Evolutionary conservation across 2,329 filamentous ascomycete genomes (phyloP).

Genomic region (Alternaria brassicae): DNA sequence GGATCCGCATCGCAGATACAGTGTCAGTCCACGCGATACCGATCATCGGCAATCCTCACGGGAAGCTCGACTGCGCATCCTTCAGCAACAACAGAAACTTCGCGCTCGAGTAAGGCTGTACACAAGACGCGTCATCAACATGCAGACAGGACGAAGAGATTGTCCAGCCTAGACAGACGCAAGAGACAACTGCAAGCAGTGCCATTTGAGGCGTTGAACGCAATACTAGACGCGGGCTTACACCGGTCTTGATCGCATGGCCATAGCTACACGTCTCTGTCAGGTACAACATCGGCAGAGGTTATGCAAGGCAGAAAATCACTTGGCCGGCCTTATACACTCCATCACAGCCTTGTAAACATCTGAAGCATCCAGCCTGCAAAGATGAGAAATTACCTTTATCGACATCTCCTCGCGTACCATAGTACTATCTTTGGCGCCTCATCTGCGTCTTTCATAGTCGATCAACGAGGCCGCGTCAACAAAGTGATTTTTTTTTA

Average conservation of each 20-base stretch:
- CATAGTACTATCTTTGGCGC: background rate
- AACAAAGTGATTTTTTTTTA: background rate
- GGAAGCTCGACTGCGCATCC: constrained; percentile 10
- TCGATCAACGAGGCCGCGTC: background rate
- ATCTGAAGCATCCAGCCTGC: background rate
- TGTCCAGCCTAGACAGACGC: background rate
- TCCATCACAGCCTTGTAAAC: background rate
- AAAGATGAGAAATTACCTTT: background rate
- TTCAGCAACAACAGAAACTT: background rate
- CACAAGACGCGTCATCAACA: constrained; percentile 12
- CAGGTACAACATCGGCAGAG: constrained; percentile 1
- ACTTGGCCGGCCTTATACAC: constrained; percentile 15
- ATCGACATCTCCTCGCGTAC: background rate
- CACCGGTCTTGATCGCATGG: constrained; percentile 1
- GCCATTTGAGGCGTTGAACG: background rate
- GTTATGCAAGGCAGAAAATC: background rate
- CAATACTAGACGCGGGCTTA: constrained; percentile 8
- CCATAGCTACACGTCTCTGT: constrained; percentile 1
- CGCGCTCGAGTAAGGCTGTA: background rate
- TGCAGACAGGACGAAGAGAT: background rate
- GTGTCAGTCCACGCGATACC: background rate
- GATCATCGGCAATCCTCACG: constrained; percentile 5
- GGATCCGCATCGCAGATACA: background rate
- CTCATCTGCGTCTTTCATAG: background rate
- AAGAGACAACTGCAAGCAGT: background rate